phyloP scores from a whole-genome alignment of 2,329 filamentous ascomycete genomes.

The Aspergillus cejpii region DNA sequence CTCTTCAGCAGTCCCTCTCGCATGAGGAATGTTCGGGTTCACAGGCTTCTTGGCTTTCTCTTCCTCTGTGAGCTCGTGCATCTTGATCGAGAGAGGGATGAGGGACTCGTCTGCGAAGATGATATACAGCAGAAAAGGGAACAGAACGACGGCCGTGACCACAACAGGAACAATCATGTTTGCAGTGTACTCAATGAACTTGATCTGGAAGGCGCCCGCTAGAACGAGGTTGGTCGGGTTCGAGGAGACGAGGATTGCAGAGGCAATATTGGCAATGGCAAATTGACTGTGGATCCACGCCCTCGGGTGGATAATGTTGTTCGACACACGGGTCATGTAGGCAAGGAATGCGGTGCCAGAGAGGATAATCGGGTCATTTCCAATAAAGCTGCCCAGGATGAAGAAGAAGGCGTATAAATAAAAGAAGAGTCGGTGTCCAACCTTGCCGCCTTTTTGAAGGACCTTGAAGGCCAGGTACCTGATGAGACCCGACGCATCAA shows the following conservation, averaged over 20 bases:
- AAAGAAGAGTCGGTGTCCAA: conserved; percentile 63
- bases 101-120: conserved; percentile 59
- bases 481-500: conserved; percentile 68
- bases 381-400: conserved; percentile 58
- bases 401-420: conserved; percentile 71
- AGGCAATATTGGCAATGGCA: conserved; percentile 64
- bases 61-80: conserved; percentile 60
- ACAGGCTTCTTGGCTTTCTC: conserved; percentile 52
- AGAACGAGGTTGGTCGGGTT: conserved; percentile 72
- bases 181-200: conserved; percentile 66
- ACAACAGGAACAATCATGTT: conserved; percentile 70
- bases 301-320: conserved; percentile 62
- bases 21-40: conserved; percentile 66
- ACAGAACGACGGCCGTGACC: conserved; percentile 60
- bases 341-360: conserved; percentile 68
- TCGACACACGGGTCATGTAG: conserved; percentile 69
- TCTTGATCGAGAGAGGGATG: conserved; percentile 59
- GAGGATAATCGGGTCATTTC: conserved; percentile 68
- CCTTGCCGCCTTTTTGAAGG: conserved; percentile 58
- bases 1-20: conserved; percentile 50
- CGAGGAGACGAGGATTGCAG: conserved; percentile 68
- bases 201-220: conserved; percentile 64
- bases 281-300: conserved; percentile 71
- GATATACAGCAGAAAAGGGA: conserved; percentile 63
- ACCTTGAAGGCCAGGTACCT: conserved; percentile 65